A percentile compares a stretch with the other conserved stretches of the same genome.
phyloP scores from a whole-genome alignment of 2,329 filamentous ascomycete species.

The Colletotrichum sp. region DNA sequence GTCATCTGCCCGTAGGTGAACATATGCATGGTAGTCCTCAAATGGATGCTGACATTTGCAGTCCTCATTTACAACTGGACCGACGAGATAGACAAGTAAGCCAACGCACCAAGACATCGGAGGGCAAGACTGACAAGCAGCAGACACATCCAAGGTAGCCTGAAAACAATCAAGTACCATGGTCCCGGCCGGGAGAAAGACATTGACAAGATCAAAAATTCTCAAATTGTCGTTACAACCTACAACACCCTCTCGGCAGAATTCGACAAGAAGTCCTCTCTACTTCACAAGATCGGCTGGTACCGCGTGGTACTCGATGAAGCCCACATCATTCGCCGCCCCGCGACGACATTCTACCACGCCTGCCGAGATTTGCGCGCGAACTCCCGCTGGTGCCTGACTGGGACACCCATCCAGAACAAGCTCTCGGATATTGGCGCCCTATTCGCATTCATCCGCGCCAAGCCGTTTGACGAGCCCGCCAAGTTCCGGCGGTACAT shows the following conservation, averaged over 20 bases:
- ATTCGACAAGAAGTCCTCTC: conserved; percentile 17
- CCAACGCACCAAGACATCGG: neutral
- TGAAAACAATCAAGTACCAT: conserved; percentile 41
- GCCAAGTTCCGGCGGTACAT: conserved; percentile 48
- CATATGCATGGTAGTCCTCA: neutral
- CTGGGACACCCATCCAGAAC: conserved; percentile 61
- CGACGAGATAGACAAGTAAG: conserved; percentile 41
- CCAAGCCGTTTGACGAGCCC: conserved; percentile 44
- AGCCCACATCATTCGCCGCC: conserved; percentile 53
- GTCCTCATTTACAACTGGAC: conserved; percentile 46
- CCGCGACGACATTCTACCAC: conserved; percentile 46
- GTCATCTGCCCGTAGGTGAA: conserved; percentile 41
- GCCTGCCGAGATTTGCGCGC: conserved; percentile 46
- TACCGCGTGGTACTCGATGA: conserved; percentile 49
- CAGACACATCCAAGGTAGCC: conserved; percentile 35
- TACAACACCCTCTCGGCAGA: conserved; percentile 51
- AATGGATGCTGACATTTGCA: conserved; percentile 22
- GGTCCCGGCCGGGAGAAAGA: conserved; percentile 32
- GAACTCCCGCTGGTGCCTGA: conserved; percentile 55
- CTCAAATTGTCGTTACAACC: conserved; percentile 51
- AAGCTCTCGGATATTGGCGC: conserved; percentile 55
- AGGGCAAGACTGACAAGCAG: neutral
- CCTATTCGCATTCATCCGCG: conserved; percentile 52
- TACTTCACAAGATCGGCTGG: conserved; percentile 42
- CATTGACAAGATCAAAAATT: conserved; percentile 29